Percentiles rank a stretch among this genome's conserved stretches.
phyloP scores from a whole-genome alignment of 306 rosid genomes.

The Cucurbita maxima region DNA sequence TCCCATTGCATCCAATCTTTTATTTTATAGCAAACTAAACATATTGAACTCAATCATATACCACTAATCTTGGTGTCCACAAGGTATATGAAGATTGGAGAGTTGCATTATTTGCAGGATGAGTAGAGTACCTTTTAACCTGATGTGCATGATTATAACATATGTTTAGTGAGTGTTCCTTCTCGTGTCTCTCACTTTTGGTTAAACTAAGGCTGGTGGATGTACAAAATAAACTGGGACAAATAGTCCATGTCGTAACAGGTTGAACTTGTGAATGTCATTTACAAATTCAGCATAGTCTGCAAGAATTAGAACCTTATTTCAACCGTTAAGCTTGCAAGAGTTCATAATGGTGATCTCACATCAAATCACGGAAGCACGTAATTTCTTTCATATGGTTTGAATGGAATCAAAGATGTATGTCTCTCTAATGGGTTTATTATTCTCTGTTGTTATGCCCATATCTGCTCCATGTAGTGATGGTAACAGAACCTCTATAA shows the following conservation, averaged over 20 bases:
- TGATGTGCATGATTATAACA: neutral
- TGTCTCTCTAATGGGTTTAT: neutral
- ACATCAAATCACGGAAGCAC: neutral
- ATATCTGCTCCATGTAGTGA: neutral
- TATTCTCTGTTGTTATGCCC: neutral
- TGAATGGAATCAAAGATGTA: neutral
- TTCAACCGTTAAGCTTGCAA: neutral
- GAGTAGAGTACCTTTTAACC: neutral
- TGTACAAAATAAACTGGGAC: neutral
- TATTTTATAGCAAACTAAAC: neutral
- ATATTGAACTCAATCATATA: neutral
- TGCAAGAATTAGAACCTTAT: neutral
- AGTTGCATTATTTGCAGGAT: neutral
- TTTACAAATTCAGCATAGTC: neutral
- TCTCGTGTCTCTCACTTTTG: neutral
- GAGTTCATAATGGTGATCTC: neutral
- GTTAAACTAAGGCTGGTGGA: neutral
- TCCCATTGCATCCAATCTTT: neutral
- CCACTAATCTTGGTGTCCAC: neutral
- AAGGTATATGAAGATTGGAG: neutral
- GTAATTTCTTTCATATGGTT: neutral
- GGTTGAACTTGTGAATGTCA: neutral
- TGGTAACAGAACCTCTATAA: neutral
- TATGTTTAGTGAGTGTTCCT: neutral
- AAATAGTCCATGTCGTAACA: neutral